These are phyloP conservation scores for Fusarium brachygibbosum DNA, from an alignment of 2,329 filamentous ascomycete species.

Conservation along the genomic window DNA sequence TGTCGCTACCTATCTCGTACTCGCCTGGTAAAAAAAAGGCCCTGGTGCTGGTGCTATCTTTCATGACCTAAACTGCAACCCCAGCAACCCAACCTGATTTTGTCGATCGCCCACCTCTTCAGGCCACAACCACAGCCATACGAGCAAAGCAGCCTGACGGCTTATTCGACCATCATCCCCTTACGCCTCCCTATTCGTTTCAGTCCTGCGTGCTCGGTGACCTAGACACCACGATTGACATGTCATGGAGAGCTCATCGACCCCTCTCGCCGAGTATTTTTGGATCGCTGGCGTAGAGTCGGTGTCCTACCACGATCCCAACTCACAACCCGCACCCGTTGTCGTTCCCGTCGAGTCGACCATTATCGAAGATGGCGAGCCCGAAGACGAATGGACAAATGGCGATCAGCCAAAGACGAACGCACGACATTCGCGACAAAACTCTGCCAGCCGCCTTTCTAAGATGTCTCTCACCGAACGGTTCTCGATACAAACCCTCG, in stretches of 20 bases:
- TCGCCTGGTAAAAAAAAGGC: constrained; percentile 34
- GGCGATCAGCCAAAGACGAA: constrained; percentile 46
- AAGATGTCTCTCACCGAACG: constrained; percentile 65
- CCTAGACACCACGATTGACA: constrained; percentile 53
- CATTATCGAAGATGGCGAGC: constrained; percentile 74
- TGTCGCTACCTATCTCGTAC: constrained; percentile 25
- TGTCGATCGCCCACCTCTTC: constrained; percentile 34
- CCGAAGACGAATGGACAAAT: constrained; percentile 58
- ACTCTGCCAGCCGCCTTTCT: constrained; percentile 70
- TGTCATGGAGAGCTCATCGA: constrained; percentile 72
- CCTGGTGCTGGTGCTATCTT: constrained; percentile 27
- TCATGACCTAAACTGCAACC: constrained; percentile 45
- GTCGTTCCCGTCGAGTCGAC: constrained; percentile 64
- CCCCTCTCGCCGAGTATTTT: constrained; percentile 80
- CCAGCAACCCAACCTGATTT: constrained; percentile 38
- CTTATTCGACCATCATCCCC: constrained; percentile 11
- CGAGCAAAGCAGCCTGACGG: constrained; percentile 20
- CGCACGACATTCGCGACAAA: constrained; percentile 71
- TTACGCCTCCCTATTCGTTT: constrained; percentile 12
- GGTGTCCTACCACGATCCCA: constrained; percentile 72
- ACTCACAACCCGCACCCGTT: constrained; percentile 48
- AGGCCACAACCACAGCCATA: constrained; percentile 27
- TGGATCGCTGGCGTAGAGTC: constrained; percentile 81
- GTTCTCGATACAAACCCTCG: constrained; percentile 67
- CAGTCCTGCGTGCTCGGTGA: constrained; percentile 42